Conservation (phyloP, 2,329 filamentous ascomycete genomes). For the Venturia oleaginea region DNA sequence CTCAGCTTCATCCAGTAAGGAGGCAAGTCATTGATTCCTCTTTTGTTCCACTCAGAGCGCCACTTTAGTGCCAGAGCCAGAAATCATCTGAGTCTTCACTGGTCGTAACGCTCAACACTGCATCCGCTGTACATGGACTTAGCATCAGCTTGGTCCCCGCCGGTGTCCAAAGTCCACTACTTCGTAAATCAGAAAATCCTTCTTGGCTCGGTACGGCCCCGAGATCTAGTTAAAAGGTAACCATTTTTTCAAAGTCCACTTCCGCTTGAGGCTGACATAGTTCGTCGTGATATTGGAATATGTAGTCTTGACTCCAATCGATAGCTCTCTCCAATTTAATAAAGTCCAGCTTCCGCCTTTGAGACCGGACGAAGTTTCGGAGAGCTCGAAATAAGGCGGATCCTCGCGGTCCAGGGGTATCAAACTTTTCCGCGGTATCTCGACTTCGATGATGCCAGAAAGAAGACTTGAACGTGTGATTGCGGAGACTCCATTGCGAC, state of each 20-base stretch:
- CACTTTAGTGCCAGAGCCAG: conserved; percentile 19
- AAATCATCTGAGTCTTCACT: conserved; percentile 25
- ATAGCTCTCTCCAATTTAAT: conserved; percentile 57
- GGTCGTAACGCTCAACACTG: conserved; percentile 21
- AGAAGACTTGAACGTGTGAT: conserved; percentile 55
- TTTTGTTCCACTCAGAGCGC: conserved; percentile 20
- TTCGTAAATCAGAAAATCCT: conserved; percentile 34
- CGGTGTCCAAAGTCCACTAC: conserved; percentile 24
- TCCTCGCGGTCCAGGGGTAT: conserved; percentile 50
- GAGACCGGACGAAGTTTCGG: conserved; percentile 42
- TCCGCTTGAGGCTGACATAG: conserved; percentile 39
- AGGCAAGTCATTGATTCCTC: conserved; percentile 20
- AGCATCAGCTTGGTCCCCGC: conserved; percentile 22
- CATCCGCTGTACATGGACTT: conserved; percentile 18
- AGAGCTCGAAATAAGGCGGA: conserved; percentile 50
- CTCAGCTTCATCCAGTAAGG: conserved; percentile 22
- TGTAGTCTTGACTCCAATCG: conserved; percentile 53
- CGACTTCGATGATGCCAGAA: conserved; percentile 57
- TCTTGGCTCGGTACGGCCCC: conserved; percentile 52
- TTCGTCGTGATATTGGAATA: conserved; percentile 51
- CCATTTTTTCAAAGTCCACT: conserved; percentile 49
- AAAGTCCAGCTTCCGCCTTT: conserved; percentile 56
- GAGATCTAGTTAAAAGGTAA: conserved; percentile 54
- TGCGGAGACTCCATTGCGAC: conserved; percentile 46
- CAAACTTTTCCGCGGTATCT: conserved; percentile 55